These are phyloP conservation scores for Gymnopilus junonius DNA, from an alignment of 768 basidiomycete genomes.

Conservation along the genomic window DNA sequence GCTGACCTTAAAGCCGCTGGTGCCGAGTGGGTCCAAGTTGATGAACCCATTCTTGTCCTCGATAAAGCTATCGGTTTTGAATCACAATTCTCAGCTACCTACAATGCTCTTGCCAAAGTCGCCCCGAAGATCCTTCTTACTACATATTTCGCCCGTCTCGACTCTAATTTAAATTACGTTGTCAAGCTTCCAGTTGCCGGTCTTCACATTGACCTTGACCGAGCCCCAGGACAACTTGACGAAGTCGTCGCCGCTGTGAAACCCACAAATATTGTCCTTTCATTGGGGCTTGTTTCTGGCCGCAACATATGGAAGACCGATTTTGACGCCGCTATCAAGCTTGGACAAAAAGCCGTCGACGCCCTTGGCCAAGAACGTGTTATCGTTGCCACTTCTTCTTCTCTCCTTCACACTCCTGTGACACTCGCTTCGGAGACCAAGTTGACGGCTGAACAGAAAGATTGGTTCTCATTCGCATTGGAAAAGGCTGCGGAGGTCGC, in stretches of 20 bases:
- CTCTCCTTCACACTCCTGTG: slow-evolving; percentile 97
- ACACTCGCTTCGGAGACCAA: slow-evolving; percentile 92
- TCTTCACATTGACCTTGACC: slow-evolving; percentile 96
- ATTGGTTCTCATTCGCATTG: slow-evolving; percentile 98
- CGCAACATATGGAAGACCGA: slow-evolving; percentile 99
- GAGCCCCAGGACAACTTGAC: slow-evolving; percentile 89
- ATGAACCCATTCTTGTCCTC: slow-evolving; percentile 95
- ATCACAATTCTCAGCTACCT: slow-evolving; percentile 80
- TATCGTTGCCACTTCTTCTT: slow-evolving; percentile 94
- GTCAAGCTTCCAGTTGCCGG: slow-evolving; percentile 92
- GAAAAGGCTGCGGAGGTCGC: slow-evolving; percentile 96
- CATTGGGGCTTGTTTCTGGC: slow-evolving; percentile 95
- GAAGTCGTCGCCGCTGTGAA: slow-evolving; percentile 83
- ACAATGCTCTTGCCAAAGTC: slow-evolving; percentile 78
- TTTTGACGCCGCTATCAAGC: slow-evolving; percentile 79
- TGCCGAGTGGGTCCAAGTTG: slow-evolving; percentile 93
- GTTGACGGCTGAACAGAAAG: slow-evolving; percentile 85
- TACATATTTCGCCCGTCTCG: slow-evolving; percentile 97
- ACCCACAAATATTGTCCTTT: slow-evolving; percentile 78
- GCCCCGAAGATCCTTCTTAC: slow-evolving; percentile 93
- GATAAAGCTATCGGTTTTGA: slow-evolving; percentile 80
- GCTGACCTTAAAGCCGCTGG: slow-evolving; percentile 91
- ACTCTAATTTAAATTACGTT: slow-evolving; percentile 85
- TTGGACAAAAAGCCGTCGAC: slow-evolving; percentile 83
- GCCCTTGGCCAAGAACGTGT: slow-evolving; percentile 86